Conservation (phyloP, 176 grass and related monocot genomes). For the Oropetium thomaeum region DNA sequence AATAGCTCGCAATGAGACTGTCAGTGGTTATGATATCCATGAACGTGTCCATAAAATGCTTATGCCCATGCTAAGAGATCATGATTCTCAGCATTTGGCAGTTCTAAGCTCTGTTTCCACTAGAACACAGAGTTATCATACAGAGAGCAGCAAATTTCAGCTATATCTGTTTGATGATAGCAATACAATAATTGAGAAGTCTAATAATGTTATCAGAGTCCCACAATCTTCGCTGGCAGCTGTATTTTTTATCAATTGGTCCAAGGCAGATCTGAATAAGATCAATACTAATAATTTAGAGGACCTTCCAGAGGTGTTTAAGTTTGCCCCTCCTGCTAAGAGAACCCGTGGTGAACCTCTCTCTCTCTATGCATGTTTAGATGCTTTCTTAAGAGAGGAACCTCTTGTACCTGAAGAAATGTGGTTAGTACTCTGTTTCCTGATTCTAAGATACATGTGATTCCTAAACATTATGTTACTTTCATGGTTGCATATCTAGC, state of each 20-base stretch:
- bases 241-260: conserved; percentile 84
- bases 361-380: conserved; percentile 93
- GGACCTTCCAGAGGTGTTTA: conserved; percentile 82
- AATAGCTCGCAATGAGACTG: conserved; percentile 61
- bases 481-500: not conserved
- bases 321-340: conserved; percentile 87
- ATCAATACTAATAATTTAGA: conserved; percentile 65
- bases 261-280: conserved; percentile 67
- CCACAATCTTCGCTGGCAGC: conserved; percentile 53
- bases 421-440: conserved; percentile 71
- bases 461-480: not conserved
- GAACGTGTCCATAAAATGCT: conserved; percentile 71
- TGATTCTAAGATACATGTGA: conserved; percentile 8
- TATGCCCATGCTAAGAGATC: conserved; percentile 59
- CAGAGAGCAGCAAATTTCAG: conserved; percentile 31
- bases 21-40: conserved; percentile 67
- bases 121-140: conserved; percentile 49
- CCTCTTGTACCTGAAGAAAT: conserved; percentile 97
- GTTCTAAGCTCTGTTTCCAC: conserved; percentile 50
- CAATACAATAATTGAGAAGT: conserved; percentile 59
- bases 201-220: conserved; percentile 47
- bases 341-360: conserved; percentile 95
- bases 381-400: conserved; percentile 98
- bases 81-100: conserved; percentile 35
- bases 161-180: conserved; percentile 77